A percentile compares a stretch with the other conserved stretches of the same genome.
phyloP scores from a whole-genome alignment of 2,329 filamentous ascomycete species.

The Colletotrichum caudatum region DNA sequence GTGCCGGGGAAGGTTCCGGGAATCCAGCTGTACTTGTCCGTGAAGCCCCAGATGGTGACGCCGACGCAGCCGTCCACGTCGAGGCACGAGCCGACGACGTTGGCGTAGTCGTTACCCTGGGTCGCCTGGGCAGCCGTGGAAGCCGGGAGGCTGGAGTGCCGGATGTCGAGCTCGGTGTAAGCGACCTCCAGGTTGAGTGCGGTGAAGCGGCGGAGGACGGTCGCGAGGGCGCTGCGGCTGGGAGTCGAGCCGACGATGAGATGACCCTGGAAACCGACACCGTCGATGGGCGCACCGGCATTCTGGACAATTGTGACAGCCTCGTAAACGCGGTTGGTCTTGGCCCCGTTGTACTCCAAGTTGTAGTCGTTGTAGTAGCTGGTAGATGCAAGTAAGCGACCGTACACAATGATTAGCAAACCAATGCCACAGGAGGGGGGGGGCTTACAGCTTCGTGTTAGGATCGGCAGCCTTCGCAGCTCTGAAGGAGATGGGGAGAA shows the following conservation, averaged over 20 bases:
- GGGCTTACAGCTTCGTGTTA: conserved; percentile 59
- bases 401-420: neutral
- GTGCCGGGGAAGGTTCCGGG: conserved; percentile 54
- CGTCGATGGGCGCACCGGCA: conserved; percentile 62
- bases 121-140: conserved; percentile 58
- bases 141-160: conserved; percentile 60
- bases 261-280: conserved; percentile 65
- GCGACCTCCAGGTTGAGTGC: conserved; percentile 67
- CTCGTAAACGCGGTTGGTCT: conserved; percentile 51
- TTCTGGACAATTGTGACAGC: conserved; percentile 52
- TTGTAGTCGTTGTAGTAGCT: conserved; percentile 72
- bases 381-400: neutral
- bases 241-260: conserved; percentile 60
- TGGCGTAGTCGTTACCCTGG: conserved; percentile 2
- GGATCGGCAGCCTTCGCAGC: conserved; percentile 60
- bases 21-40: conserved; percentile 45
- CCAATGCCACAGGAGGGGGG: rapidly evolving
- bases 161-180: conserved; percentile 72
- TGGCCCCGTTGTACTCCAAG: conserved; percentile 57
- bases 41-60: conserved; percentile 1
- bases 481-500: conserved; percentile 63
- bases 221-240: conserved; percentile 55
- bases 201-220: conserved; percentile 63
- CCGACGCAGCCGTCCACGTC: neutral
- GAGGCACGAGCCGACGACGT: neutral